Conservation (phyloP, 2,329 filamentous ascomycete species). For the Colletotrichum brevisporum region DNA sequence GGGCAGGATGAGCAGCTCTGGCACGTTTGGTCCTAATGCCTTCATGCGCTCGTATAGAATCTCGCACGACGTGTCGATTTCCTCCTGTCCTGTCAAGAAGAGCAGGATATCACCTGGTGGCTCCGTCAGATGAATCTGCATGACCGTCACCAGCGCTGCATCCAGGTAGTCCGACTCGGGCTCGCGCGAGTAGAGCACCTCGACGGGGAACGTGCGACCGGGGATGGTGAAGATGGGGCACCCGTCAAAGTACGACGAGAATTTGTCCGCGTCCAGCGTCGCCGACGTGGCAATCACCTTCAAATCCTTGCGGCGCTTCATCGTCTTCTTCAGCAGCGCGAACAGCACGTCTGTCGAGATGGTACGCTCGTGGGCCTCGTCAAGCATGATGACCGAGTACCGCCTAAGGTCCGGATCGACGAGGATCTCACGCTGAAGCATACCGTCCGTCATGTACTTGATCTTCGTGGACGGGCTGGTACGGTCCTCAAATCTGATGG, state of each 20-base stretch:
- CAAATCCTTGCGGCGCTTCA: slow-evolving; percentile 87
- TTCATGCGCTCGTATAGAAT: slow-evolving; percentile 97
- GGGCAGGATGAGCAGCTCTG: slow-evolving; percentile 91
- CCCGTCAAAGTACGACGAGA: slow-evolving; percentile 94
- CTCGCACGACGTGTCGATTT: slow-evolving; percentile 96
- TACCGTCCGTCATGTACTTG: slow-evolving; percentile 99
- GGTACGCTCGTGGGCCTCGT: slow-evolving; percentile 97
- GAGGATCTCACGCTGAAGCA: slow-evolving; percentile 95
- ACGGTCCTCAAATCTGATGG: slow-evolving; percentile 96
- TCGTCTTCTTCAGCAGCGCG: slow-evolving; percentile 91
- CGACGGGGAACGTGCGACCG: slow-evolving; percentile 93
- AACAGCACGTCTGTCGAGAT: slow-evolving; percentile 97
- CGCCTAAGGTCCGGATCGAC: slow-evolving; percentile 89
- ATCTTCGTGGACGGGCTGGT: slow-evolving; percentile 91
- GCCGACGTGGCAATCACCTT: slow-evolving; percentile 98
- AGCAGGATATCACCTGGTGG: slow-evolving; percentile 94
- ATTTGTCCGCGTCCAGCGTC: slow-evolving; percentile 97
- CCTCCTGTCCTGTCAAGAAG: slow-evolving; percentile 97
- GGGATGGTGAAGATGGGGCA: slow-evolving; percentile 98
- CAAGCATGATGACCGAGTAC: slow-evolving; percentile 98
- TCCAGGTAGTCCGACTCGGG: slow-evolving; percentile 97
- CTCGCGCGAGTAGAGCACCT: slow-evolving; percentile 94
- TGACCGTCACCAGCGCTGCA: slow-evolving; percentile 92
- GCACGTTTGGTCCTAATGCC: slow-evolving; percentile 88
- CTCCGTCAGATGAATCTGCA: slow-evolving; percentile 97